Percentiles rank a stretch among this genome's conserved stretches.
Conservation (phyloP, 805 yeast genomes). For the Candida ortonii region DNA sequence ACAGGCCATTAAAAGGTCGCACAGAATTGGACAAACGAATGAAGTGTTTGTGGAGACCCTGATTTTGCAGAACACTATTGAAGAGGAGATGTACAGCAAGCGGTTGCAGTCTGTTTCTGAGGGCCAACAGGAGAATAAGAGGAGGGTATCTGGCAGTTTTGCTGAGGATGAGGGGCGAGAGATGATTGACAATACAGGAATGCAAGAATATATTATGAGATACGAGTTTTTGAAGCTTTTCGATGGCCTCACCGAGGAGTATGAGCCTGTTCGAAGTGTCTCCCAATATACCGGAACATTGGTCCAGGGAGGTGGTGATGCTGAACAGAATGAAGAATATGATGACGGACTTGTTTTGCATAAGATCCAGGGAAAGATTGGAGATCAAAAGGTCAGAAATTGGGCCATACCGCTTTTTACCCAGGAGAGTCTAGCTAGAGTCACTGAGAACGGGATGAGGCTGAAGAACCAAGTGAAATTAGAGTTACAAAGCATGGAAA, state of each 20-base stretch:
- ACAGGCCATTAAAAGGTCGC: slow-evolving; percentile 75
- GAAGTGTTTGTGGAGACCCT: slow-evolving; percentile 69
- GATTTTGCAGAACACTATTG: slow-evolving; percentile 59
- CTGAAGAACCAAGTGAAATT: slow-evolving; percentile 12
- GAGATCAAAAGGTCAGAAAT: slow-evolving; percentile 7
- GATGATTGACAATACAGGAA: slow-evolving; percentile 57
- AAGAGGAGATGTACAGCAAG: slow-evolving; percentile 60
- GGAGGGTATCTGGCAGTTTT: too few species aligned
- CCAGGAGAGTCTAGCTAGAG: slow-evolving; percentile 27
- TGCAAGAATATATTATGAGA: slow-evolving; percentile 51
- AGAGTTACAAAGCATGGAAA: slow-evolving; percentile 7
- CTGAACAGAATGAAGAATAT: slow-evolving; percentile 20
- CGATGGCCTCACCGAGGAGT: slow-evolving; percentile 34
- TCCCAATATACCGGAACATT: slow-evolving; percentile 12
- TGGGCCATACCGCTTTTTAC: slow-evolving; percentile 41
- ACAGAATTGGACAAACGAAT: slow-evolving; percentile 67
- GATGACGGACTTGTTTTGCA: slow-evolving; percentile 21
- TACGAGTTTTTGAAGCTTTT: slow-evolving; percentile 45
- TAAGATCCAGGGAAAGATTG: slow-evolving; percentile 16
- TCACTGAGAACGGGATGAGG: slow-evolving; percentile 25
- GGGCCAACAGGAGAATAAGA: slow-evolving; percentile 13
- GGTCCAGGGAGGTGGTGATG: slow-evolving; percentile 7
- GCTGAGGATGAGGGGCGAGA: slow-evolving; percentile 28
- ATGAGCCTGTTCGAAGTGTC: slow-evolving; percentile 34
- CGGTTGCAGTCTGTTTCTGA: slow-evolving; percentile 18